phyloP scores from a whole-genome alignment of 495 filamentous ascomycete genomes.

The Lepidopterella palustris region DNA sequence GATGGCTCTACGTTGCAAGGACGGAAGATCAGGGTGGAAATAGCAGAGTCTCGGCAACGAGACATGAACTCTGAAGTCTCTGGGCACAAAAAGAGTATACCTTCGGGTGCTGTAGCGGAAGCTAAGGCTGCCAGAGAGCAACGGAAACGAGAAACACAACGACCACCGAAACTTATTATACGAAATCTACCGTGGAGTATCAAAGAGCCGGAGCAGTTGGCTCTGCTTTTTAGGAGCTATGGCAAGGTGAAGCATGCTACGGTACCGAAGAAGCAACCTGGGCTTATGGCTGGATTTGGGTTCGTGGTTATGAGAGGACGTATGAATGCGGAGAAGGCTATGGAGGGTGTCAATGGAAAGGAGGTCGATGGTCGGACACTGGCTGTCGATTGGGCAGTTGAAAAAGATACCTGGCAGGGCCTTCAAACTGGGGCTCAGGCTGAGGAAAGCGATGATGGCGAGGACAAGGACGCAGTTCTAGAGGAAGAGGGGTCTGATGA shows the following conservation, averaged over 20 bases:
- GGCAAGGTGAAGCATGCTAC: constrained; percentile 81
- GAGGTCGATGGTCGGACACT: constrained; percentile 77
- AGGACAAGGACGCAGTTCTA: constrained; percentile 30
- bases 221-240: constrained; percentile 69
- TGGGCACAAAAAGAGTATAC: constrained; percentile 22
- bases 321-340: constrained; percentile 87
- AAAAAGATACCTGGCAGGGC: constrained; percentile 77
- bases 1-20: constrained; percentile 67
- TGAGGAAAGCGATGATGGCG: constrained; percentile 31
- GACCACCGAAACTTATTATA: constrained; percentile 80
- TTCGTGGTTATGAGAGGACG: constrained; percentile 83
- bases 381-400: constrained; percentile 94
- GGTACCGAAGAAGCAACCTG: constrained; percentile 68
- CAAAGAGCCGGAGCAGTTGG: constrained; percentile 72
- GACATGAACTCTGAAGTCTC: constrained; percentile 45
- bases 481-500: constrained; percentile 30
- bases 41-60: constrained; percentile 79
- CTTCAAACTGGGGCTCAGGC: constrained; percentile 41
- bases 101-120: constrained; percentile 34
- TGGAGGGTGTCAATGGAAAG: constrained; percentile 80
- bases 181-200: constrained; percentile 96
- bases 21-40: constrained; percentile 73
- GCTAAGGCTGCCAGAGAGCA: constrained; percentile 53
- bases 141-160: constrained; percentile 48
- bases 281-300: constrained; percentile 72